Percentiles rank a stretch among this genome's conserved stretches.
These are phyloP conservation scores for Talaromyces rugulosus DNA, from an alignment of 2,329 filamentous ascomycete species.

Conservation along the genomic window DNA sequence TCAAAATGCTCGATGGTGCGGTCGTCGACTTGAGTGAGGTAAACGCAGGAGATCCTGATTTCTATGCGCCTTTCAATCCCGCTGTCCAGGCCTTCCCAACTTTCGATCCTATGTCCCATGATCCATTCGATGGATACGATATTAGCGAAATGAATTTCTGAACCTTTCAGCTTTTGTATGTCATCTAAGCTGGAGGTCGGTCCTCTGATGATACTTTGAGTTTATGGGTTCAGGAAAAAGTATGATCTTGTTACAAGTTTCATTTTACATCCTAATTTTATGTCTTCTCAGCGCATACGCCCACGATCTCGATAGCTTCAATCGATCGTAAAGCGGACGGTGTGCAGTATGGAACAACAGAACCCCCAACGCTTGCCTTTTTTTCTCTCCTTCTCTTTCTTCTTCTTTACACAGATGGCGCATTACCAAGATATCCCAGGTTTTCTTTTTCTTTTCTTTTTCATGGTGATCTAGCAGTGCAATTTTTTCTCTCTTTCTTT, in stretches of 20 bases:
- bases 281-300: neutral
- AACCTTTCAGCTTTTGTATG: neutral
- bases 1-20: conserved; percentile 17
- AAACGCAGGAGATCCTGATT: conserved; percentile 13
- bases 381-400: neutral
- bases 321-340: neutral
- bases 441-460: too few relatives aligned
- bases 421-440: neutral
- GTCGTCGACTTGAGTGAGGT: conserved; percentile 1
- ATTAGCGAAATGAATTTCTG: conserved; percentile 18
- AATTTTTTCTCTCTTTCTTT: neutral
- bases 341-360: neutral
- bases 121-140: conserved; percentile 23
- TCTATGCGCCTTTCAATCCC: conserved; percentile 24
- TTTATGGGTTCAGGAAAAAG: neutral
- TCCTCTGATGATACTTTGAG: neutral
- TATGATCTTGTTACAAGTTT: neutral
- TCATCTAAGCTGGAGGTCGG: neutral
- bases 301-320: neutral
- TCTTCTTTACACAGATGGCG: neutral
- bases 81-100: conserved; percentile 16
- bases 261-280: neutral
- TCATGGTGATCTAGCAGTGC: neutral
- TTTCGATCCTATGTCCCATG: conserved; percentile 7
- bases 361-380: neutral